Base-by-base conservation (phyloP, 192 early-diverging fungal genomes). In the Gryganskiella cystojenkinii region DNA sequence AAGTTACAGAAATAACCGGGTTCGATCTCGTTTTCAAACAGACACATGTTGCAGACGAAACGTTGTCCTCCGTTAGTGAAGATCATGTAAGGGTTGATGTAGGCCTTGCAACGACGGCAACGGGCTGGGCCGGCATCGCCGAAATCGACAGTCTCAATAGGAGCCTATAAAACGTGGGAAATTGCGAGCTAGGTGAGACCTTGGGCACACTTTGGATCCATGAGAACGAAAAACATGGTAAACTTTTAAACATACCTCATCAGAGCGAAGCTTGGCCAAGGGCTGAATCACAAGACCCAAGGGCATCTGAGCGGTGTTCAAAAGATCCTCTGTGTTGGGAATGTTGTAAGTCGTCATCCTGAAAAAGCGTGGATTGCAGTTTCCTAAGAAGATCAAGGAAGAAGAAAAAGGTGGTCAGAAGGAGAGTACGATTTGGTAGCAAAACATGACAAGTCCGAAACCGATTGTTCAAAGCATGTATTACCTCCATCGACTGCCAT, bases 11-110 rank as follows among this genome's bases (percentile, higher is more conserved):
- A 98, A 82, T 98, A 96, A 52, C 95, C 92, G 11, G 90, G 82
- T 9, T 95, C 91, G 20, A 98, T 92, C 74, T 91, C 88, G 76
- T 95, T 99, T 55, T 95, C 92, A 70, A 92, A 92, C 24, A 83
- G 79, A 83, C 98, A 99, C 68, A 99, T 73, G 76, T 99, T 99
- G 79, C 98, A 99, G 44, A 94, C 86, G 79, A 93, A 99, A 58
- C 90, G 92, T 51, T 94, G 89, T 19, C 98, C 98, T 13, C 96
- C 96, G 30, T 97, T 92, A 11, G 91, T 90, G 66, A 96, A 99
- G 34, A 81, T 76, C 76, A 94, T 92, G 80, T 88, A 91, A 15
- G 96, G 94, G 76, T 99, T 99, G 68, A 98, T 88, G 73, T 99
- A 99, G 3, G 91, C 95, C 46, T 93, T 93, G 86, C 98, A 99